phyloP scores from a whole-genome alignment of 768 basidiomycete species.

The Serendipita sp. region DNA sequence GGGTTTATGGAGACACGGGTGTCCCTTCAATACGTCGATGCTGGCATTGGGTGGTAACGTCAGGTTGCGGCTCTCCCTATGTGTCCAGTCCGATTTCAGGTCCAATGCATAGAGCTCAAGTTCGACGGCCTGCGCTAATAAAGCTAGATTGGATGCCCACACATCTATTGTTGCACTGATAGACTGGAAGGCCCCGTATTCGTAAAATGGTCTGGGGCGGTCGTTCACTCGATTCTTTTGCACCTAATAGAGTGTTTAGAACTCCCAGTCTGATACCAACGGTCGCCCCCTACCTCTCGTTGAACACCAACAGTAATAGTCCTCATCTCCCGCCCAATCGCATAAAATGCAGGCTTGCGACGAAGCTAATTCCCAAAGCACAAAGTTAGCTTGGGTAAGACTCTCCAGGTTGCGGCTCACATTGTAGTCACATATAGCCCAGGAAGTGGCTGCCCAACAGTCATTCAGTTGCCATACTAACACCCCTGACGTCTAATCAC shows the following conservation, averaged over 20 bases:
- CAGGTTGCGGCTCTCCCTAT: slow-evolving; percentile 13
- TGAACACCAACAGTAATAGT: slow-evolving; percentile 27
- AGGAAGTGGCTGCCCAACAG: slow-evolving; percentile 30
- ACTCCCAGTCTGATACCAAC: slow-evolving; percentile 15
- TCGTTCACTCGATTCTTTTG: slow-evolving; percentile 22
- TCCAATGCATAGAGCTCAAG: slow-evolving; percentile 25
- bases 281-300: slow-evolving; percentile 18
- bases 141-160: slow-evolving; percentile 28
- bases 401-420: slow-evolving; percentile 14
- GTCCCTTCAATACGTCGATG: slow-evolving; percentile 25
- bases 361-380: slow-evolving; percentile 18
- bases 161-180: slow-evolving; percentile 20
- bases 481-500: slow-evolving; percentile 18
- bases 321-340: slow-evolving; percentile 29
- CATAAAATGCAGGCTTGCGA: slow-evolving; percentile 23
- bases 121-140: slow-evolving; percentile 14
- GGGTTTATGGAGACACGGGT: slow-evolving; percentile 17
- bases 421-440: slow-evolving; percentile 30
- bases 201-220: slow-evolving; percentile 25
- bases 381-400: slow-evolving; percentile 13
- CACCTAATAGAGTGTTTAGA: slow-evolving; percentile 16
- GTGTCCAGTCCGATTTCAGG: slow-evolving; percentile 20
- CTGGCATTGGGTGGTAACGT: slow-evolving; percentile 25
- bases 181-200: slow-evolving; percentile 21
- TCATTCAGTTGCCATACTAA: slow-evolving; percentile 32